Conservation (phyloP, 2,329 filamentous ascomycete species). For the Microcera coccophila region DNA sequence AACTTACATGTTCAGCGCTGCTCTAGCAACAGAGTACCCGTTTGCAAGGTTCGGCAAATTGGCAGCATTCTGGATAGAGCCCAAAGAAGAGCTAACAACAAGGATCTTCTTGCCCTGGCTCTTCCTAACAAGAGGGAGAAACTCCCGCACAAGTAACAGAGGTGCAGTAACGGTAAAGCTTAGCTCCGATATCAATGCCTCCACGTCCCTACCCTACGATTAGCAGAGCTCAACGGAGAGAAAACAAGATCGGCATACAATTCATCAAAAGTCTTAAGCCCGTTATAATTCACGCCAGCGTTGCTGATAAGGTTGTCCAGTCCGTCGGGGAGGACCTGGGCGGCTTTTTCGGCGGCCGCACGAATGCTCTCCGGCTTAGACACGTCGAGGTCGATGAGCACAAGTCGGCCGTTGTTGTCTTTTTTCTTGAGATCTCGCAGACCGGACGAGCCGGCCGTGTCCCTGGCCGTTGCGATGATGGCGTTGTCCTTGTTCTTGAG, state of each 20-base stretch:
- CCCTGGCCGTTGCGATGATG: conserved; percentile 19
- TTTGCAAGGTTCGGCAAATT: conserved; percentile 14
- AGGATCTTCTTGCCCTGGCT: conserved; percentile 13
- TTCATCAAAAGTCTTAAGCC: conserved; percentile 13
- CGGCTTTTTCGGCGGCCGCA: conserved; percentile 11
- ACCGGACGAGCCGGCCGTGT: conserved; percentile 10
- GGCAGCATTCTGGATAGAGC: conserved; percentile 15
- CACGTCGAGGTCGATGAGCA: conserved; percentile 7
- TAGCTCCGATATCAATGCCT: conserved; percentile 3
- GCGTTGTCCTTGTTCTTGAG: conserved; percentile 17
- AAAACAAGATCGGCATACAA: conserved; percentile 9
- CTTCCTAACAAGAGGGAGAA: conserved; percentile 20
- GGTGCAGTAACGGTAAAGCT: conserved; percentile 4
- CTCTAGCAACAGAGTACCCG: conserved; percentile 7
- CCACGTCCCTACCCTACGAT: conserved; percentile 1
- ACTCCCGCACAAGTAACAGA: conserved; percentile 6
- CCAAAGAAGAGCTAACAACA: conserved; percentile 17
- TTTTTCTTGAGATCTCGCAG: conserved; percentile 10
- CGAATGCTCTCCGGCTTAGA: conserved; percentile 7
- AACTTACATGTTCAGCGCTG: conserved; percentile 8
- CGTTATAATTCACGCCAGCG: conserved; percentile 13
- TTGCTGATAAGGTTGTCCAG: conserved; percentile 22
- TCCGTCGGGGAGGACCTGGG: conserved; percentile 14
- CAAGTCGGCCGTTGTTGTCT: conserved; percentile 4
- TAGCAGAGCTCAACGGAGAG: neutral